Evolutionary conservation across 768 basidiomycete genomes (phyloP).

Genomic region (Amylocystis lapponica): DNA sequence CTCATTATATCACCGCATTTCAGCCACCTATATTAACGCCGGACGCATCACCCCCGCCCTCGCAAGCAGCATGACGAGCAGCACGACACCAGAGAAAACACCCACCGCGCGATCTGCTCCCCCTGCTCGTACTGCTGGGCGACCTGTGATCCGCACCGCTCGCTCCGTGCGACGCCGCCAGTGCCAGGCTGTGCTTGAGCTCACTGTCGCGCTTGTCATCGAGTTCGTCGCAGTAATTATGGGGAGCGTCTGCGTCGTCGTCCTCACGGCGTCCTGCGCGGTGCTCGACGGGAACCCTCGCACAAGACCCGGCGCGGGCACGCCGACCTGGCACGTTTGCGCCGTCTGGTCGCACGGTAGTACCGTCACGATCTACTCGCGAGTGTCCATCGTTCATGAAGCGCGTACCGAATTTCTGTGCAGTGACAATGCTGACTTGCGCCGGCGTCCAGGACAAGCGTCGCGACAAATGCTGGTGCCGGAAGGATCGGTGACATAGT

Average conservation of each 20-base stretch:
- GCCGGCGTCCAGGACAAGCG: constrained; percentile 44
- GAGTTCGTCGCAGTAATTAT: constrained; percentile 53
- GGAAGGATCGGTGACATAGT: constrained; percentile 57
- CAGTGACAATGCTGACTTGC: constrained; percentile 38
- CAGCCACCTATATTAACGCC: too few relatives aligned
- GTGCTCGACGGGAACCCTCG: constrained; percentile 60
- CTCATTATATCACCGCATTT: too few relatives aligned
- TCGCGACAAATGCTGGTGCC: constrained; percentile 49
- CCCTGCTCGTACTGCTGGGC: too few relatives aligned
- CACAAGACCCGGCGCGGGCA: constrained; percentile 69
- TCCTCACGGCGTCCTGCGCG: constrained; percentile 30
- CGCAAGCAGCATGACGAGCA: too few relatives aligned
- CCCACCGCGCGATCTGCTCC: constrained; percentile 37
- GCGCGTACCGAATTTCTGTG: constrained; percentile 52
- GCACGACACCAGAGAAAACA: too few relatives aligned
- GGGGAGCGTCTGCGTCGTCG: constrained; percentile 41
- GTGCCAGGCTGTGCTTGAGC: constrained; percentile 43
- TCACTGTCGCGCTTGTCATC: constrained; percentile 54
- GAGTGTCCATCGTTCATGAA: constrained; percentile 67
- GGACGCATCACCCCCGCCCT: too few relatives aligned
- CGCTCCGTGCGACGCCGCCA: constrained; percentile 64
- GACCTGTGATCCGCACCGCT: constrained; percentile 23
- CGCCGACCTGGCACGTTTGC: constrained; percentile 51
- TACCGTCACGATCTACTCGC: constrained; percentile 46
- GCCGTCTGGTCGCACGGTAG: constrained; percentile 50